Evolutionary conservation across 1,139 yeast species (phyloP).

Genomic region (Groenewaldozyma auringiensis): DNA sequence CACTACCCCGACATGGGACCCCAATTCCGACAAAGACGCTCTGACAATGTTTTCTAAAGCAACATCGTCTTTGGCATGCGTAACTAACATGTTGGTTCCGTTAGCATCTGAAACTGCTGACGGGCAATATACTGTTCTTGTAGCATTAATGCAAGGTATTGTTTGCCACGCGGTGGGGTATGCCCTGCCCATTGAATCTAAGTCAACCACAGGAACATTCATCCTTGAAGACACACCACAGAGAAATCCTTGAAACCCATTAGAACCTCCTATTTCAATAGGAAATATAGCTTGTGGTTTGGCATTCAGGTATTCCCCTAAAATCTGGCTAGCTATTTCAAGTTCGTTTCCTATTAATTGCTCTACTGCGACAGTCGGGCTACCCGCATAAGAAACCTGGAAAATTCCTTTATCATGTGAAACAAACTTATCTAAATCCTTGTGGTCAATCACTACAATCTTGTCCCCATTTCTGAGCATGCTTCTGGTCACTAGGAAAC

Average conservation of each 20-base stretch:
- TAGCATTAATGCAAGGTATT: constrained; percentile 29
- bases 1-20: constrained; percentile 37
- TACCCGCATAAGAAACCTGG: constrained; percentile 39
- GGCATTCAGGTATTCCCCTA: constrained; percentile 24
- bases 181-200: constrained; percentile 43
- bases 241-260: constrained; percentile 36
- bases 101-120: constrained; percentile 40
- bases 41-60: constrained; percentile 36
- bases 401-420: constrained; percentile 25
- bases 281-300: constrained; percentile 29
- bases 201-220: constrained; percentile 35
- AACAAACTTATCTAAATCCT: constrained; percentile 25
- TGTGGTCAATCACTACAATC: constrained; percentile 33
- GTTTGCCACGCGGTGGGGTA: constrained; percentile 40
- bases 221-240: constrained; percentile 23
- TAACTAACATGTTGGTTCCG: constrained; percentile 36
- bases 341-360: constrained; percentile 36
- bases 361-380: constrained; percentile 42
- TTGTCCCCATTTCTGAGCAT: constrained; percentile 31
- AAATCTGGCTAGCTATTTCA: constrained; percentile 29
- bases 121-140: constrained; percentile 29
- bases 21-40: constrained; percentile 37
- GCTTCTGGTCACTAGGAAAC: constrained; percentile 33
- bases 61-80: constrained; percentile 32
- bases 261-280: constrained; percentile 41